Conservation (phyloP, 768 basidiomycete species). For the Bullera alba region DNA sequence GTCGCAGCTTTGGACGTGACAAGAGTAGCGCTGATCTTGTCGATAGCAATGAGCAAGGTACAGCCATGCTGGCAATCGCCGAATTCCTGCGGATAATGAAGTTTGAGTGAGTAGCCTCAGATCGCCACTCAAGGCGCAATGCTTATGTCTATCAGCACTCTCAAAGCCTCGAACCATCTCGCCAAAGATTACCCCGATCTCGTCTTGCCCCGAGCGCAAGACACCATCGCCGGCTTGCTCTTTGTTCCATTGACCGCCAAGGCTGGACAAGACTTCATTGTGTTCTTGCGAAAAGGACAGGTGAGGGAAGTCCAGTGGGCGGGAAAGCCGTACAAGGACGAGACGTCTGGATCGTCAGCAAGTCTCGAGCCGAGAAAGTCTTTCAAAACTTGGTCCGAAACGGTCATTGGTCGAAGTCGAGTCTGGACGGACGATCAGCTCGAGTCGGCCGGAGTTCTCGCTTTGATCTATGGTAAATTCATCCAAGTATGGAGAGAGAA, state of each 20-base stretch:
- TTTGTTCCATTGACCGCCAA: slow-evolving; percentile 63
- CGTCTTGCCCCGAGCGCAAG: slow-evolving; percentile 52
- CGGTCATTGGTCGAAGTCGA: slow-evolving; percentile 60
- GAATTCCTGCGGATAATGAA: slow-evolving; percentile 71
- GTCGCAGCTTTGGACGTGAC: slow-evolving; percentile 16
- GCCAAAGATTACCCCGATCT: slow-evolving; percentile 66
- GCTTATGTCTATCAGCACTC: slow-evolving; percentile 49
- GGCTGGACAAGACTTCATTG: slow-evolving; percentile 71
- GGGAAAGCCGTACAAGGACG: slow-evolving; percentile 59
- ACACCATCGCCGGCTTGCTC: slow-evolving; percentile 65
- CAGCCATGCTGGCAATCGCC: slow-evolving; percentile 69
- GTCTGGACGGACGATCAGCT: slow-evolving; percentile 76
- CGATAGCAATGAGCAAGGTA: slow-evolving; percentile 52
- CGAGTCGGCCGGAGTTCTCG: slow-evolving; percentile 71
- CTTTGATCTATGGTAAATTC: slow-evolving; percentile 70
- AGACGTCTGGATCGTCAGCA: slow-evolving; percentile 46
- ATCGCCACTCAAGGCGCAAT: neutral
- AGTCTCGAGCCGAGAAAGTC: slow-evolving; percentile 67
- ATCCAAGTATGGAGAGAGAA: slow-evolving; percentile 82
- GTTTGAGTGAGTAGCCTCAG: slow-evolving; percentile 54
- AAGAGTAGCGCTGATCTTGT: slow-evolving; percentile 53
- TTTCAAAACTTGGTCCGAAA: slow-evolving; percentile 74
- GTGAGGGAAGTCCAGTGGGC: slow-evolving; percentile 67
- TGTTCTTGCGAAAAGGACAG: slow-evolving; percentile 70
- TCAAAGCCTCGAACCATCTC: slow-evolving; percentile 66